A percentile compares a stretch with the other conserved stretches of the same genome.
phyloP scores from a whole-genome alignment of 2,329 filamentous ascomycete genomes.

The Chrysoporthe deuterocubensis region DNA sequence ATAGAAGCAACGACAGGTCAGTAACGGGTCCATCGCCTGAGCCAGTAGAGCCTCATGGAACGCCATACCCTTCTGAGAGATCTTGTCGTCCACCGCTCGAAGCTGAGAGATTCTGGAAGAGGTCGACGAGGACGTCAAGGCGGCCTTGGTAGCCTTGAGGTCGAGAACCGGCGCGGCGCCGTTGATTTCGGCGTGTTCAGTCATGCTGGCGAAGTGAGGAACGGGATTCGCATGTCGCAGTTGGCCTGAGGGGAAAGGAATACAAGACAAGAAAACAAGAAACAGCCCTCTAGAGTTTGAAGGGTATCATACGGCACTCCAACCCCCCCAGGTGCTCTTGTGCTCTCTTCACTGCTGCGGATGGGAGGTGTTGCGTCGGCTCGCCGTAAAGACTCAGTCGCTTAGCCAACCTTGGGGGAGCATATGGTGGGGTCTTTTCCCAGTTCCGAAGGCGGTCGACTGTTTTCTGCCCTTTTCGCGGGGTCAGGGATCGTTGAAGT shows the following conservation, averaged over 20 bases:
- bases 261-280: slow-evolving; percentile 10
- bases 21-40: slow-evolving; percentile 9
- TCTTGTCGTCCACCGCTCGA: slow-evolving; percentile 58
- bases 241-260: slow-evolving; percentile 13
- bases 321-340: slow-evolving; percentile 19
- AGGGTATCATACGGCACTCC: slow-evolving; percentile 25
- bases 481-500: slow-evolving; percentile 13
- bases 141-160: slow-evolving; percentile 52
- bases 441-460: slow-evolving; percentile 31
- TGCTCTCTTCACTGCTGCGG: slow-evolving; percentile 16
- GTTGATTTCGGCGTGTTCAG: slow-evolving; percentile 50
- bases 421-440: slow-evolving; percentile 28
- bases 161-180: slow-evolving; percentile 49
- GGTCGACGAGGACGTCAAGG: slow-evolving; percentile 67
- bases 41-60: slow-evolving; percentile 13
- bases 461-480: slow-evolving; percentile 29
- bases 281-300: slow-evolving; percentile 12
- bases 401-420: slow-evolving; percentile 2
- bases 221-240: slow-evolving; percentile 42
- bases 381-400: slow-evolving; percentile 30
- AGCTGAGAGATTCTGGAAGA: slow-evolving; percentile 58
- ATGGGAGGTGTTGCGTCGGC: slow-evolving; percentile 2
- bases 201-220: slow-evolving; percentile 47
- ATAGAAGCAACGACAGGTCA: slow-evolving; percentile 26
- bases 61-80: slow-evolving; percentile 57